phyloP scores from a whole-genome alignment of 2,329 filamentous ascomycete species.

The Ceratocystiopsis brevicomis region DNA sequence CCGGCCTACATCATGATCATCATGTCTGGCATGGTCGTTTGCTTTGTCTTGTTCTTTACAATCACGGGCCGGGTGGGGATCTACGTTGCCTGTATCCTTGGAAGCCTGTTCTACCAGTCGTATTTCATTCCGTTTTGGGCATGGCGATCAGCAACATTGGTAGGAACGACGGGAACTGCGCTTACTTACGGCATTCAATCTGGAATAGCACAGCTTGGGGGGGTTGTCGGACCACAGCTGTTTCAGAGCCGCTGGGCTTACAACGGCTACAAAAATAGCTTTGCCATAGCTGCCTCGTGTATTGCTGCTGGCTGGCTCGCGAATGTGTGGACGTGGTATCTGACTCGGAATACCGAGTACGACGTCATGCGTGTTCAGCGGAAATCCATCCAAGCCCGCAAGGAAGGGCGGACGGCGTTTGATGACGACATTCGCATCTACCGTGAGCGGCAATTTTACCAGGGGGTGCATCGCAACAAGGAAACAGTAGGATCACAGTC shows the following conservation, averaged over 20 bases:
- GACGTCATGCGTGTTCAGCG: not conserved
- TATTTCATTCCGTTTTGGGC: not conserved
- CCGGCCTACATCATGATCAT: not conserved
- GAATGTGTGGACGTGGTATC: not conserved
- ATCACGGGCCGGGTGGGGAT: not conserved
- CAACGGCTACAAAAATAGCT: slow-evolving; percentile 1
- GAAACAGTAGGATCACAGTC: no score
- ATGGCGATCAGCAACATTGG: not conserved
- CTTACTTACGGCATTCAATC: not conserved
- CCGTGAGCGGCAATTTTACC: no score
- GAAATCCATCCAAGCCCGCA: not conserved
- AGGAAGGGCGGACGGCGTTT: not conserved
- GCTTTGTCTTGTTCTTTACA: not conserved
- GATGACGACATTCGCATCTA: slow-evolving; percentile 1
- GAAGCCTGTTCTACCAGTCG: not conserved
- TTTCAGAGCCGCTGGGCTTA: not conserved
- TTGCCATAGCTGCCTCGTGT: not conserved
- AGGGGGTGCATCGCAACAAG: no score
- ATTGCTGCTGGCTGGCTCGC: not conserved
- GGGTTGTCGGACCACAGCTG: not conserved
- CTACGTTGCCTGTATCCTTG: not conserved
- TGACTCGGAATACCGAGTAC: not conserved
- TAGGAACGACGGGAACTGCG: not conserved
- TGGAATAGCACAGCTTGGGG: not conserved
- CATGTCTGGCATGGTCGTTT: not conserved